Evolutionary conservation across 331 rosid species (phyloP), one percentile per base, ranked within the genome.

Genomic region (Malus hybrid): DNA sequence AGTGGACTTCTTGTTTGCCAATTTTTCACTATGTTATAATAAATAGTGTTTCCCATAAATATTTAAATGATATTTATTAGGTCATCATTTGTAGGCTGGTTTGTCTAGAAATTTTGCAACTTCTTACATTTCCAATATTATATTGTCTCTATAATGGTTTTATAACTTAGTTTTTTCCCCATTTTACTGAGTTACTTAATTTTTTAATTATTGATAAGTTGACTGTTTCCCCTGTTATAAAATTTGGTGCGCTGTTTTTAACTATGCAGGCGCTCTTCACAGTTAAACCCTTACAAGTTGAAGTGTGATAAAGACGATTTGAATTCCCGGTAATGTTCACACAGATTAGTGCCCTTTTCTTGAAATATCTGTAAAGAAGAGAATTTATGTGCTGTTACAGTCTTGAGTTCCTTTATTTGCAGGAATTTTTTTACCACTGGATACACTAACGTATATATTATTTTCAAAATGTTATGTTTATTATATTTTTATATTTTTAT

Each of bases 221-320:
- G 63, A n/a, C 13, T 68, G 32, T 13, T 65, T 70, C 46, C 22
- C 28, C 56, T 18, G 44, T 65, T 74, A 30, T 62, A 56, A 15
- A 74, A 50, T 33, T 22, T 20, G 75, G 33, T 58, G 30, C 50
- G 16, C 39, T 67, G 7, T 74, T 64, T 39, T 75, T 71, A 34
- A 68, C 39, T 73, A 57, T 86, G 86, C 86, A 95, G 99, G 93
- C 92, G 97, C 68, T 84, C 89, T 58, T 88, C 93, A 62, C 97
- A 68, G 46, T 80, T 89, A 68, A 69, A 84, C 63, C 86, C 99
- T 2, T 95, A 88, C 89, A 92, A 92, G 79, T 88, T 95, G 89
- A 95, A 89, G 97, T 95, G 99, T 77, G 96, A 92, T 66, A 95
- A 90, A 84, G 97, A 95, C 79, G 81, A 89, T 73, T 82, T 95